Base-by-base conservation (phyloP, 805 yeast genomes). In the Clavispora carvajalis region DNA sequence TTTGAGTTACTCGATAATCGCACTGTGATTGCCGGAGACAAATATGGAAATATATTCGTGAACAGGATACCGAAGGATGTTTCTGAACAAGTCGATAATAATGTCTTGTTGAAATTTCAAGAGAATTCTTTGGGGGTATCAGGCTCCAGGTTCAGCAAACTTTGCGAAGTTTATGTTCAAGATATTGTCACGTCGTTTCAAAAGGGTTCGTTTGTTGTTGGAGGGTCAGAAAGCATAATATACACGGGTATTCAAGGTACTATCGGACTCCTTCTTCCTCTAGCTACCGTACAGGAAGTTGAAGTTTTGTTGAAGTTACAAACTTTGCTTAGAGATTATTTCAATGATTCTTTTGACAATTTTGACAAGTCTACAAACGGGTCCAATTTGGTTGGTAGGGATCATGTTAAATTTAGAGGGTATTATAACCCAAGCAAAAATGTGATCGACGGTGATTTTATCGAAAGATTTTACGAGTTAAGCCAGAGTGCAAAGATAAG, bases 401-500 rank as follows among this genome's bases (percentile, higher is more conserved):
- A 83, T 46, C 85, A 81, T 42, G 44, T 76, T 46, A 74, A 74
- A 41, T 90, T 73, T 57, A 65, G 97, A 40, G 74, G 97, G 38
- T 84, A 82, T 54, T 88, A 87, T 57, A 79, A 77, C n/a, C 96
- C 97, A 0, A 76, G 73, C 2, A 82, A 80, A 47, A 74, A 78
- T 37, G 80, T 85, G 2, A 72, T 93, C 30, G 97, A 93, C 62
- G 99, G 99, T 8, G 98, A 93, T 56, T 65, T 86, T 12, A 67
- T 91, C 36, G 96, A 88, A 52, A 57, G 61, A 31, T 85, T 67
- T 52, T 60, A 54, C 36, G 53, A 58, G 8, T 55, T 76, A 16
- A 52, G 54, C 11, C 56, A 59, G 1, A 50, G 63, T 1, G 54
- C 58, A 4, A 68, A 73, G 41, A 49, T 65, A 16, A 58, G 54